Percentiles rank a stretch among this genome's conserved stretches.
Evolutionary conservation across 345 rosid genomes (phyloP).

Genomic region (Eucalyptus albens): DNA sequence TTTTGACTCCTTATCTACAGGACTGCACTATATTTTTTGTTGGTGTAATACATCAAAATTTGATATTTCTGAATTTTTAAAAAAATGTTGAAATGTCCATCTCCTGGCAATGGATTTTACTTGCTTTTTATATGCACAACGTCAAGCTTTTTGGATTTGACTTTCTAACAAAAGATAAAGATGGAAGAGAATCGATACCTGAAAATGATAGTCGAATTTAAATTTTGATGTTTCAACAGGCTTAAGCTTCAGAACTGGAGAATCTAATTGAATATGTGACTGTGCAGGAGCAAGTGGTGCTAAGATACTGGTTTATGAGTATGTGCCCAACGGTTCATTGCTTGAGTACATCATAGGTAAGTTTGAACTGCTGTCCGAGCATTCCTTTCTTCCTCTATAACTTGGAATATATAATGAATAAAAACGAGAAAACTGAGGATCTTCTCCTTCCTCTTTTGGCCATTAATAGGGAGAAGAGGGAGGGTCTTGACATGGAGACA

Average conservation of each 20-base stretch:
- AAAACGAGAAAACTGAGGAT: neutral
- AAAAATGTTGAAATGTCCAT: neutral
- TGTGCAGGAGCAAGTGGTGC: slow-evolving; percentile 27
- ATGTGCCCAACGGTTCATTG: slow-evolving; percentile 41
- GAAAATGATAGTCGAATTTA: neutral
- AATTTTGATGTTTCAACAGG: neutral
- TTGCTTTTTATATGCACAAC: neutral
- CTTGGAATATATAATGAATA: neutral
- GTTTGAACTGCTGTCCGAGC: neutral
- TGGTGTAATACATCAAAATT: neutral
- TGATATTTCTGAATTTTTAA: neutral
- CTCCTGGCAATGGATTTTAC: neutral
- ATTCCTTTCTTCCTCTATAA: neutral
- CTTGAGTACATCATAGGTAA: slow-evolving; percentile 47
- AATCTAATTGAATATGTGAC: neutral
- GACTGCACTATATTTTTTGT: neutral
- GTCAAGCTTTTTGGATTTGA: neutral
- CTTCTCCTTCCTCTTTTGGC: neutral
- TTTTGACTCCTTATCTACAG: neutral
- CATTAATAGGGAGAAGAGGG: slow-evolving; percentile 24
- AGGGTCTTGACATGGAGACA: slow-evolving; percentile 43
- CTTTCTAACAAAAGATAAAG: neutral
- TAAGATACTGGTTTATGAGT: slow-evolving; percentile 40
- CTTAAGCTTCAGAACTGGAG: neutral
- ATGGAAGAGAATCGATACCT: neutral